These are phyloP conservation scores for Gleditsia sinensis DNA, from an alignment of 306 rosid species.

Conservation along the genomic window DNA sequence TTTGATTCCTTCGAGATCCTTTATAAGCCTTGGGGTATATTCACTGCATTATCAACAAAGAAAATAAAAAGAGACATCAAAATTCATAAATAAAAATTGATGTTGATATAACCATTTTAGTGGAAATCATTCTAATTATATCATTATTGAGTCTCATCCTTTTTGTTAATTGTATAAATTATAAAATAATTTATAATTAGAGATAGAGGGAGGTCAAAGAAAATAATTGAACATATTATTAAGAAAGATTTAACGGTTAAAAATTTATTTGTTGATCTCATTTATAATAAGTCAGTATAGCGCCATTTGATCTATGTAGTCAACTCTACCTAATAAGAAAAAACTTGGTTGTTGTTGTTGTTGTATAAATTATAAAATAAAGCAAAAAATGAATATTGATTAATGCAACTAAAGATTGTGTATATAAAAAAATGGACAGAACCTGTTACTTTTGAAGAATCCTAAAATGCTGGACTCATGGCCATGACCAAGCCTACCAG, in stretches of 20 bases:
- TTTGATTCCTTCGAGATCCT: conserved; percentile 91
- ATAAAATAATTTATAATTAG: too few species aligned
- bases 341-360: too few species aligned
- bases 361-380: conserved; percentile 7
- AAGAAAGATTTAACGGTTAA: too few species aligned
- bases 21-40: conserved; percentile 88
- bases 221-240: too few species aligned
- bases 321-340: too few species aligned
- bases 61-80: too few species aligned
- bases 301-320: too few species aligned
- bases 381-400: background rate
- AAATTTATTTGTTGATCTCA: too few species aligned
- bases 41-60: conserved; percentile 60
- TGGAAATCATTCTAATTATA: background rate
- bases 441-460: conserved; percentile 74
- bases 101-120: background rate
- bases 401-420: background rate
- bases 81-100: conserved; percentile 14
- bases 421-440: conserved; percentile 8
- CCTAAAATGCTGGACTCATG: conserved; percentile 68
- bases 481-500: conserved; percentile 95
- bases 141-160: background rate
- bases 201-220: too few species aligned
- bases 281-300: too few species aligned
- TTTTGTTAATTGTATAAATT: background rate